These are phyloP conservation scores for Citrus maxima DNA, from an alignment of 345 rosid genomes.

Conservation along the genomic window DNA sequence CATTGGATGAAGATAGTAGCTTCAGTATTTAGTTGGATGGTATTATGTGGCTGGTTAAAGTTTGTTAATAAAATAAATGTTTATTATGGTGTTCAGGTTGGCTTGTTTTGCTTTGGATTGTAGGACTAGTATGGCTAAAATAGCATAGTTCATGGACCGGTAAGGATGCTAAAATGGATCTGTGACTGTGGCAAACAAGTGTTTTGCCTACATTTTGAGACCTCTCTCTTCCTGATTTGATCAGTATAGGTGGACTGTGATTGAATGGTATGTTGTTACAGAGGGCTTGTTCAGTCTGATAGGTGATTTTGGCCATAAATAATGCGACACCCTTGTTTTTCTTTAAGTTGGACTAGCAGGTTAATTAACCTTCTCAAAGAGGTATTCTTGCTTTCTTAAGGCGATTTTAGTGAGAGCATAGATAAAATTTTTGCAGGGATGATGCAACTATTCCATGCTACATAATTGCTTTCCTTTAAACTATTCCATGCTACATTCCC, in stretches of 20 bases:
- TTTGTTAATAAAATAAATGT: neutral
- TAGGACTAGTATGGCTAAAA: conserved; percentile 2
- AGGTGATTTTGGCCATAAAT: neutral
- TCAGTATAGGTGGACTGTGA: neutral
- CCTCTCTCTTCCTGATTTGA: neutral
- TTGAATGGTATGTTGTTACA: neutral
- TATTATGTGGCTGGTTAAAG: neutral
- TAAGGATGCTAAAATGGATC: neutral
- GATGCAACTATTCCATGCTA: too few species aligned
- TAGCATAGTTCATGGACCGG: neutral
- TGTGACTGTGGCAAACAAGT: neutral
- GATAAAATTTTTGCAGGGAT: neutral
- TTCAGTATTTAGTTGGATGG: neutral
- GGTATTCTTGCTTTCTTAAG: neutral
- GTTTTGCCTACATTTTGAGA: neutral
- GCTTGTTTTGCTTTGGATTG: neutral
- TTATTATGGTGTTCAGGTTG: conserved; percentile 10
- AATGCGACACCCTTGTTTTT: neutral
- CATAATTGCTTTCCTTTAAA: neutral
- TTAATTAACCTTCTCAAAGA: neutral
- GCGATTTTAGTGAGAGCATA: neutral
- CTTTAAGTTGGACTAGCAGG: neutral
- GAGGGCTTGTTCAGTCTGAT: neutral
- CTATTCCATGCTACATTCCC: neutral
- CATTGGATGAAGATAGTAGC: neutral